phyloP scores from a whole-genome alignment of 345 rosid genomes.

The Camelina laxa region DNA sequence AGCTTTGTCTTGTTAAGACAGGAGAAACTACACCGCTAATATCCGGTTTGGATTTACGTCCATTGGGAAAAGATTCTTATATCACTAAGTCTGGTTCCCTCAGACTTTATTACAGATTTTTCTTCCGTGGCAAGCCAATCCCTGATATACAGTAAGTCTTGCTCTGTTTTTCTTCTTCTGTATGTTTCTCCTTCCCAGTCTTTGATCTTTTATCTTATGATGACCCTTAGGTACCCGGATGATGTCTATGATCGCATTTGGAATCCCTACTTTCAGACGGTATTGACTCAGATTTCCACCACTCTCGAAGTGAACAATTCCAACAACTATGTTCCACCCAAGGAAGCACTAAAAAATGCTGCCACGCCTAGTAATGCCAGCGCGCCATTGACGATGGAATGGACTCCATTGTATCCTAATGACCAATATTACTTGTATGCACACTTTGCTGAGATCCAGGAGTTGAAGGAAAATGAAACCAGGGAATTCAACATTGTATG shows the following conservation, averaged over 20 bases:
- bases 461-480: constrained; percentile 12
- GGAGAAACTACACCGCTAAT: constrained; percentile 46
- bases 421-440: constrained; percentile 5
- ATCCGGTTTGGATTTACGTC: constrained; percentile 51
- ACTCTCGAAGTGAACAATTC: no score
- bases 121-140: neutral
- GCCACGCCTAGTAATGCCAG: constrained; percentile 28
- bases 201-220: no score
- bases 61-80: constrained; percentile 11
- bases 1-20: constrained; percentile 57
- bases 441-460: constrained; percentile 30
- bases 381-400: constrained; percentile 11
- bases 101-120: neutral
- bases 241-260: no score
- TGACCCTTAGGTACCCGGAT: no score
- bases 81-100: constrained; percentile 34
- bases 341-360: constrained; percentile 29
- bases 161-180: neutral
- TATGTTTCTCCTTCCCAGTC: no score
- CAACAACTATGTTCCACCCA: no score
- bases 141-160: neutral
- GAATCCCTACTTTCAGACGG: no score
- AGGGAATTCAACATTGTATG: constrained; percentile 27
- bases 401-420: neutral
- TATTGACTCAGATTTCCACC: no score